Conservation (phyloP, 1,284 basidiomycete genomes). For the Irpex sp. region DNA sequence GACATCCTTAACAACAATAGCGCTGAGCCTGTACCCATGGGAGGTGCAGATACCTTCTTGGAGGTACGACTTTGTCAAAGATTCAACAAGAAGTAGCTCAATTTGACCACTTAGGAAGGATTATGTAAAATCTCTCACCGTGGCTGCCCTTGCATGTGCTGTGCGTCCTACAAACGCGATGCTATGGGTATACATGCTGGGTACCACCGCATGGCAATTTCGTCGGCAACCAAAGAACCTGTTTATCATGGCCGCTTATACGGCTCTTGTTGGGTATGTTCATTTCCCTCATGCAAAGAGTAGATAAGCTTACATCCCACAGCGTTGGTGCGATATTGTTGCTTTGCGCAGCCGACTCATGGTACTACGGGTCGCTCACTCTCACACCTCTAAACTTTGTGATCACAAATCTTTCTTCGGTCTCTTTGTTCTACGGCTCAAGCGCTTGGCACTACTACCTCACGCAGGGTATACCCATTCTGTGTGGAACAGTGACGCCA, state of each 20-base stretch:
- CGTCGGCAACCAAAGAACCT: conserved; percentile 31
- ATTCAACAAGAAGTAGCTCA: neutral
- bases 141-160: conserved; percentile 77
- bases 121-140: conserved; percentile 36
- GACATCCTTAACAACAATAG: conserved; percentile 79
- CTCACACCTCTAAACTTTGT: conserved; percentile 85
- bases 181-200: conserved; percentile 77
- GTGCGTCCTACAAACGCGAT: conserved; percentile 86
- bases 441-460: conserved; percentile 89
- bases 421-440: conserved; percentile 94
- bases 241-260: conserved; percentile 34
- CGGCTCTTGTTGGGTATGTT: conserved; percentile 41
- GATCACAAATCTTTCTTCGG: conserved; percentile 71
- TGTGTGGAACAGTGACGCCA: conserved; percentile 71
- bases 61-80: conserved; percentile 16
- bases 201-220: conserved; percentile 47
- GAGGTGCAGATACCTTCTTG: conserved; percentile 26
- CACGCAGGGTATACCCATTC: conserved; percentile 81
- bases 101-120: conserved; percentile 21
- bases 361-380: conserved; percentile 66
- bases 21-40: conserved; percentile 82
- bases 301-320: neutral
- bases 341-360: conserved; percentile 56
- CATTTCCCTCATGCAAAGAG: neutral
- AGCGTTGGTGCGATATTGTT: conserved; percentile 37